Evolutionary conservation across 768 basidiomycete genomes (phyloP).

Genomic region (Mycena metata): DNA sequence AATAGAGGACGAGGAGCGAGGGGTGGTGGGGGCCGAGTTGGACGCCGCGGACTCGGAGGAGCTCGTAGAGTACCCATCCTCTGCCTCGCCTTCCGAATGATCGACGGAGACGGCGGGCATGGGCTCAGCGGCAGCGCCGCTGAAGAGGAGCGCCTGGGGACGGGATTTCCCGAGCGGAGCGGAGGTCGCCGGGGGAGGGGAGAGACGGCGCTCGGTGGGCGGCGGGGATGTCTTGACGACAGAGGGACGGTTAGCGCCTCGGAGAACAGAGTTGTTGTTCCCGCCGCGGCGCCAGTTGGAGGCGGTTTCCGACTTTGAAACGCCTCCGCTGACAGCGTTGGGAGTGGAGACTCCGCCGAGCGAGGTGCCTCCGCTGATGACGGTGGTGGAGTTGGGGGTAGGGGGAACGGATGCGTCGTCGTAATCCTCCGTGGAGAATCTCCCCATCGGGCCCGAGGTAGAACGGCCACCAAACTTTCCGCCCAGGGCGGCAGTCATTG

Average conservation of each 20-base stretch:
- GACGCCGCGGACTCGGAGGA: conserved; percentile 65
- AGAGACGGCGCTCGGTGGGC: conserved; percentile 64
- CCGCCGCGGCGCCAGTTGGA: conserved; percentile 86
- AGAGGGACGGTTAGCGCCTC: conserved; percentile 65
- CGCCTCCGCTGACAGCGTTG: conserved; percentile 39
- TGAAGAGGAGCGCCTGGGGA: conserved; percentile 77
- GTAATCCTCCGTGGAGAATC: conserved; percentile 56
- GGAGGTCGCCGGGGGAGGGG: conserved; percentile 55
- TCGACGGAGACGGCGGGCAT: conserved; percentile 71
- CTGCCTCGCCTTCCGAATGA: conserved; percentile 66
- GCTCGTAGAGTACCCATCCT: conserved; percentile 71
- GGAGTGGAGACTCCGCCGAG: conserved; percentile 67
- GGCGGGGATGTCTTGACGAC: conserved; percentile 81
- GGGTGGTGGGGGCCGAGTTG: conserved; percentile 81
- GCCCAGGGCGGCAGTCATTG: conserved; percentile 85
- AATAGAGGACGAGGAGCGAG: conserved; percentile 76
- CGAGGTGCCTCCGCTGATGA: conserved; percentile 79
- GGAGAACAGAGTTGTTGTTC: conserved; percentile 79
- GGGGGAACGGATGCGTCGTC: conserved; percentile 63
- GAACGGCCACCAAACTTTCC: conserved; percentile 84
- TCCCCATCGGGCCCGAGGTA: conserved; percentile 52
- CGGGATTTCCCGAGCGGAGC: conserved; percentile 59
- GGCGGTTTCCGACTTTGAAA: conserved; percentile 84
- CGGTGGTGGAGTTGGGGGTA: conserved; percentile 73
- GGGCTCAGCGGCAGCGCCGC: conserved; percentile 61